Conservation (phyloP, 2,329 filamentous ascomycete genomes). For the Phialophora tarda region DNA sequence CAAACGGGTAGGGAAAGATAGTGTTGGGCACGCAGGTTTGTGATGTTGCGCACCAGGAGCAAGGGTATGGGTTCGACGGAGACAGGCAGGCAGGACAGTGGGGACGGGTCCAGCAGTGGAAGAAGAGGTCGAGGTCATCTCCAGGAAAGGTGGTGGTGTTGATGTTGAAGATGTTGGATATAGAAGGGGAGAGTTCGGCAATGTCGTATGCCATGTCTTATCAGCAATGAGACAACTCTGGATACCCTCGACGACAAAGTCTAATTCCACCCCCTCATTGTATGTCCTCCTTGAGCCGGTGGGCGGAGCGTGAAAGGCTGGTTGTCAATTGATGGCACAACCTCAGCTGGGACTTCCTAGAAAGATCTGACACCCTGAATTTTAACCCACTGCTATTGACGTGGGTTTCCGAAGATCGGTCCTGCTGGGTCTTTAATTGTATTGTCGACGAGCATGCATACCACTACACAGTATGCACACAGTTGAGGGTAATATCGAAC, state of each 20-base stretch:
- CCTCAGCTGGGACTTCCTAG: neutral
- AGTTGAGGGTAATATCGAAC: neutral
- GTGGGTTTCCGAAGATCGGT: neutral
- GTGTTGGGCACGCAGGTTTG: constrained; percentile 50
- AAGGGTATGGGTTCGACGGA: constrained; percentile 34
- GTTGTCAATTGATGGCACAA: neutral
- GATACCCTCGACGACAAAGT: neutral
- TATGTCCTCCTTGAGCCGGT: neutral
- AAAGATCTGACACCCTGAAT: neutral
- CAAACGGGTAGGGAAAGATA: constrained; percentile 41
- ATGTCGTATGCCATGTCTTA: constrained; percentile 11
- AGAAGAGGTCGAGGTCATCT: constrained; percentile 35
- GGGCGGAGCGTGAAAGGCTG: neutral
- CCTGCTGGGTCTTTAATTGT: neutral
- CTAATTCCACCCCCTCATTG: neutral
- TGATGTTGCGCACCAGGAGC: constrained; percentile 42
- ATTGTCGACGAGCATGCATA: neutral
- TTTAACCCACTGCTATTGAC: neutral
- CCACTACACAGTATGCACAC: neutral
- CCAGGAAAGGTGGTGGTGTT: constrained; percentile 15
- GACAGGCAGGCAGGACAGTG: constrained; percentile 32
- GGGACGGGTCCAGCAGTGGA: constrained; percentile 35
- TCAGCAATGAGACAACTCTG: neutral
- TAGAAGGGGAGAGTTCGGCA: neutral
- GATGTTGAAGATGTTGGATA: constrained; percentile 9